phyloP scores from a whole-genome alignment of 352 stramenopile species.

The Pythium phragmiticola region DNA sequence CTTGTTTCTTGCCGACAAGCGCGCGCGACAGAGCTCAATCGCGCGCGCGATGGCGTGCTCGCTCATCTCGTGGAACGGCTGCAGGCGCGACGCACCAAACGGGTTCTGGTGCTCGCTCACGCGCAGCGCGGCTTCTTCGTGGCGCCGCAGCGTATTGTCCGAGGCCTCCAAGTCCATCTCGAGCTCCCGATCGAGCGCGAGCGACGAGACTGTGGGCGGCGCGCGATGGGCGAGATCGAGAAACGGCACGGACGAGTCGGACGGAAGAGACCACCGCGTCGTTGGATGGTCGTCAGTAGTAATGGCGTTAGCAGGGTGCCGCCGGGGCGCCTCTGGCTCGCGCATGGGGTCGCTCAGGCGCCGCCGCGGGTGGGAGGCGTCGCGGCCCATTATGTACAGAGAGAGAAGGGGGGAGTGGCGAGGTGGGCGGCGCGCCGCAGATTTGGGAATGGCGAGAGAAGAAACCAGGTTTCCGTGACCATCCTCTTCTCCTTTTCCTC shows the following conservation, averaged over 20 bases:
- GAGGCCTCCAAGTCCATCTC: conserved; percentile 25
- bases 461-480: neutral
- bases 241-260: neutral
- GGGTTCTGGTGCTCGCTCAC: conserved; percentile 28
- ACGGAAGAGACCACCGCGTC: conserved; percentile 2
- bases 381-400: conserved; percentile 1
- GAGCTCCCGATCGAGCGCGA: conserved; percentile 20
- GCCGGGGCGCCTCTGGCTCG: neutral
- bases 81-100: conserved; percentile 26
- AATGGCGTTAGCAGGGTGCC: neutral
- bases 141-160: conserved; percentile 18
- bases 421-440: neutral
- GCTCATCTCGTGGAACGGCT: conserved; percentile 28
- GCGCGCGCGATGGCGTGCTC: conserved; percentile 21
- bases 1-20: neutral
- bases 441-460: conserved; percentile 1
- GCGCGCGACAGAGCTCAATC: conserved; percentile 12
- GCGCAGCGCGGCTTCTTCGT: conserved; percentile 25
- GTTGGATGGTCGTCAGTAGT: neutral
- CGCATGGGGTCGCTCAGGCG: neutral
- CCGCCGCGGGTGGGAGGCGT: neutral
- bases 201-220: conserved; percentile 3
- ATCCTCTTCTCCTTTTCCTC: neutral
- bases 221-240: neutral
- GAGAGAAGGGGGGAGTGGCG: neutral